These are phyloP conservation scores for Penicillium rolfsii DNA, from an alignment of 2,329 filamentous ascomycete genomes.

Conservation along the genomic window DNA sequence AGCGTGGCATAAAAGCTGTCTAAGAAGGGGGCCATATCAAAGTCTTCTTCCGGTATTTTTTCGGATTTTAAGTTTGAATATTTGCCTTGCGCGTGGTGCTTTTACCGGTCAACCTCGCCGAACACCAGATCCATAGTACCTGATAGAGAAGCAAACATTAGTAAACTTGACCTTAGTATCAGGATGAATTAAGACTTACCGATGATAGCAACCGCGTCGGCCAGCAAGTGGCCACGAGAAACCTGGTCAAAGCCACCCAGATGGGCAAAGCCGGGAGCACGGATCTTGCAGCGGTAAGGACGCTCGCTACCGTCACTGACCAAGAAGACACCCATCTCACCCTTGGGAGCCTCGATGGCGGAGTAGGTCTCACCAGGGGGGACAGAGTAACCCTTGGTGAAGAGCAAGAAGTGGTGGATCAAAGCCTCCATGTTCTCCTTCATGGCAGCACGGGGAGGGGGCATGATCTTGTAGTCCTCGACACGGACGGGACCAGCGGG, in stretches of 20 bases:
- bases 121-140: conserved; percentile 85
- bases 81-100: conserved; percentile 20
- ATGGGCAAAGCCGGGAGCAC: conserved; percentile 95
- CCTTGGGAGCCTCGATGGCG: conserved; percentile 98
- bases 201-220: conserved; percentile 96
- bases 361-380: conserved; percentile 98
- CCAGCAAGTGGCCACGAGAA: conserved; percentile 86
- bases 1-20: conserved; percentile 24
- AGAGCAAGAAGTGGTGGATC: conserved; percentile 98
- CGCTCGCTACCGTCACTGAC: conserved; percentile 96
- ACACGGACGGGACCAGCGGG: conserved; percentile 90
- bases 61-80: conserved; percentile 23
- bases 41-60: conserved; percentile 28
- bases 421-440: conserved; percentile 99
- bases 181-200: conserved; percentile 48
- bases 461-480: conserved; percentile 98
- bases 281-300: conserved; percentile 96
- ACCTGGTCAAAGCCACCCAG: conserved; percentile 93
- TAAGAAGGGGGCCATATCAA: conserved; percentile 27
- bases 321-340: conserved; percentile 97
- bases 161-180: conserved; percentile 14
- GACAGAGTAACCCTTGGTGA: conserved; percentile 97
- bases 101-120: conserved; percentile 66
- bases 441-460: conserved; percentile 95
- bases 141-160: conserved; percentile 26